These are phyloP conservation scores for Beauveria brongniartii DNA, from an alignment of 2,329 filamentous ascomycete genomes.

Conservation along the genomic window DNA sequence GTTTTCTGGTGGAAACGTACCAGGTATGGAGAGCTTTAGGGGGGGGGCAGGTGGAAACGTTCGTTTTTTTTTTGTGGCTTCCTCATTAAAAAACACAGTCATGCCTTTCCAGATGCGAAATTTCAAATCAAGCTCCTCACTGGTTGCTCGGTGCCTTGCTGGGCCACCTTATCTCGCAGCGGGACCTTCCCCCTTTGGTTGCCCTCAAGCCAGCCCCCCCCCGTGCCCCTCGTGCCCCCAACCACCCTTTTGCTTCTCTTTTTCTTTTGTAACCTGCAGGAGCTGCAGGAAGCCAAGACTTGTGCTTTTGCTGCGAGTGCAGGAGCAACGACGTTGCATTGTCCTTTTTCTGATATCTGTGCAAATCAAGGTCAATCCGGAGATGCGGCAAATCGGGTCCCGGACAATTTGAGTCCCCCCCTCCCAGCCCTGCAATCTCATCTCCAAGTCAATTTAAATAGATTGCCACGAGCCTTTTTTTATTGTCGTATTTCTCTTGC, in stretches of 20 bases:
- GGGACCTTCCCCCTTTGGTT: neutral
- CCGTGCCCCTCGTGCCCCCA: too few species aligned
- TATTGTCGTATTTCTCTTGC: neutral
- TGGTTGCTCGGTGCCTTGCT: neutral
- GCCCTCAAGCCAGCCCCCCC: too few species aligned
- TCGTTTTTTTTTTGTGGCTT: neutral
- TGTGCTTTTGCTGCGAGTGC: neutral
- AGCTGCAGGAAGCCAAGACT: neutral
- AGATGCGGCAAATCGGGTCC: constrained; percentile 8
- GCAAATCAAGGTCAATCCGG: neutral
- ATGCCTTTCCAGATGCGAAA: neutral
- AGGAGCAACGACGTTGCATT: constrained; percentile 2
- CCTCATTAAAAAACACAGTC: neutral
- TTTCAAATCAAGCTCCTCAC: neutral
- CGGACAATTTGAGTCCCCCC: neutral
- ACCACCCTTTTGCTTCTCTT: neutral
- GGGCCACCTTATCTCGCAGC: neutral
- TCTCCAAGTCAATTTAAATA: neutral
- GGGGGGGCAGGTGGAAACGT: neutral
- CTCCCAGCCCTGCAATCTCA: constrained; percentile 5
- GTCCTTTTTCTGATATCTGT: neutral
- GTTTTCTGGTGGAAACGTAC: neutral
- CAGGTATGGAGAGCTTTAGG: neutral
- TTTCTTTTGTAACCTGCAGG: neutral
- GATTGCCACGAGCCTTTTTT: neutral